Evolutionary conservation across 2,329 filamentous ascomycete genomes (phyloP).

Genomic region (Microsporum ferrugineum): DNA sequence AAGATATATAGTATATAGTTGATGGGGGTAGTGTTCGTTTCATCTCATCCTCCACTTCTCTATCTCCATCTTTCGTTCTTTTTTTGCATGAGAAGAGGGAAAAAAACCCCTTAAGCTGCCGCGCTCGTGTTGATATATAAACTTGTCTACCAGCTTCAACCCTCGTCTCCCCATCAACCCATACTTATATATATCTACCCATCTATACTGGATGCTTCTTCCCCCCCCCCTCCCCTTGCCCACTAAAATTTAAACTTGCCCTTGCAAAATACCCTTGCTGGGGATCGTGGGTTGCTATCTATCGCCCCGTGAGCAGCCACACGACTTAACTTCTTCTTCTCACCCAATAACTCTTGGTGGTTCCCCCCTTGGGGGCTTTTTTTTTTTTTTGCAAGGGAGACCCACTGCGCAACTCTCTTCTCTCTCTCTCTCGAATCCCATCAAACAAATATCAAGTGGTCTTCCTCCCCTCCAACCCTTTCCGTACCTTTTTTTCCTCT

Average conservation of each 20-base stretch:
- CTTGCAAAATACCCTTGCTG: slow-evolving; percentile 5
- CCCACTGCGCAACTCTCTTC: neutral
- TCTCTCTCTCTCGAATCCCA: neutral
- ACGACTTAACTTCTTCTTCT: slow-evolving; percentile 1
- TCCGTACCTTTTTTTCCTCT: neutral
- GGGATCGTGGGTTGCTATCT: slow-evolving; percentile 3
- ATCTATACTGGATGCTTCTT: neutral
- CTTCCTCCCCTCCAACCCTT: neutral
- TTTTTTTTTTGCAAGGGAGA: neutral
- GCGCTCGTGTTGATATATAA: neutral
- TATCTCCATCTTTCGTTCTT: neutral
- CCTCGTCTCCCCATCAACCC: neutral
- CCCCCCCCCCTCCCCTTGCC: neutral
- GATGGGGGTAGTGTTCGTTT: slow-evolving; percentile 1
- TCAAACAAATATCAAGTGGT: slow-evolving; percentile 3
- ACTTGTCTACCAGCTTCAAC: neutral
- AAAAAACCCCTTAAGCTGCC: neutral
- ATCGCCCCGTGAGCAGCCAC: slow-evolving; percentile 3
- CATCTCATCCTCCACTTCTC: neutral
- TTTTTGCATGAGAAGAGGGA: neutral
- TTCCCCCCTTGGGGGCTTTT: neutral
- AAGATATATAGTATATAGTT: neutral
- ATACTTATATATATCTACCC: neutral
- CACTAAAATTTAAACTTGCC: neutral
- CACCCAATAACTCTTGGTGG: neutral